Conservation (phyloP, 805 yeast species). For the Tetrapisispora nanseiensis region DNA sequence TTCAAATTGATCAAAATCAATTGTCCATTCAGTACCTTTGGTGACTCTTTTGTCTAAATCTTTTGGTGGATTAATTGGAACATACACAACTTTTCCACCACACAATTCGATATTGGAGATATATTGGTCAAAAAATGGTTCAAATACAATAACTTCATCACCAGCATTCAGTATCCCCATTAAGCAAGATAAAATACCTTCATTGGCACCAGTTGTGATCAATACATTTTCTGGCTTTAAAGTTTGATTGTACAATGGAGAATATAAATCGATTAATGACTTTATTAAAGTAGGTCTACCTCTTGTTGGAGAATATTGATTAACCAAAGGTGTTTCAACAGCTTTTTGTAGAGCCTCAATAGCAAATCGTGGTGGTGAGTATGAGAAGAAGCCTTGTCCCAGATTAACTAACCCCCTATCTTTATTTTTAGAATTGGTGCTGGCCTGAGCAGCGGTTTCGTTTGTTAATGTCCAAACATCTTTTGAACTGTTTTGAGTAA, state of each 20-base stretch:
- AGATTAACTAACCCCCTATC: slow-evolving; percentile 79
- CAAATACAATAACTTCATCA: slow-evolving; percentile 93
- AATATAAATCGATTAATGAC: slow-evolving; percentile 62
- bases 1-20: slow-evolving; percentile 71
- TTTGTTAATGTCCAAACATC: slow-evolving; percentile 95
- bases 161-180: slow-evolving; percentile 79
- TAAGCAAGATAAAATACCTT: slow-evolving; percentile 79
- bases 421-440: slow-evolving; percentile 36
- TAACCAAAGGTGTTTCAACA: slow-evolving; percentile 58
- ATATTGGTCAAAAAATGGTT: slow-evolving; percentile 96
- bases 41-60: slow-evolving; percentile 55
- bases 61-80: slow-evolving; percentile 74
- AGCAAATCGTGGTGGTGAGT: slow-evolving; percentile 92
- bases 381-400: slow-evolving; percentile 97
- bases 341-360: slow-evolving; percentile 72
- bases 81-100: slow-evolving; percentile 86
- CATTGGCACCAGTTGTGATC: slow-evolving; percentile 95
- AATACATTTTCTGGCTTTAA: slow-evolving; percentile 36
- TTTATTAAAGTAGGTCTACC: slow-evolving; percentile 73
- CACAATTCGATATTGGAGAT: slow-evolving; percentile 87
- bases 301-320: slow-evolving; percentile 87
- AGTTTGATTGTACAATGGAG: slow-evolving; percentile 55
- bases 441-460: slow-evolving; percentile 86
- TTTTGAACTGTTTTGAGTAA: slow-evolving; percentile 53
- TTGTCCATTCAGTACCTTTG: slow-evolving; percentile 77